Evolutionary conservation across 352 stramenopile genomes (phyloP).

Genomic region (Phytophthora rubi): DNA sequence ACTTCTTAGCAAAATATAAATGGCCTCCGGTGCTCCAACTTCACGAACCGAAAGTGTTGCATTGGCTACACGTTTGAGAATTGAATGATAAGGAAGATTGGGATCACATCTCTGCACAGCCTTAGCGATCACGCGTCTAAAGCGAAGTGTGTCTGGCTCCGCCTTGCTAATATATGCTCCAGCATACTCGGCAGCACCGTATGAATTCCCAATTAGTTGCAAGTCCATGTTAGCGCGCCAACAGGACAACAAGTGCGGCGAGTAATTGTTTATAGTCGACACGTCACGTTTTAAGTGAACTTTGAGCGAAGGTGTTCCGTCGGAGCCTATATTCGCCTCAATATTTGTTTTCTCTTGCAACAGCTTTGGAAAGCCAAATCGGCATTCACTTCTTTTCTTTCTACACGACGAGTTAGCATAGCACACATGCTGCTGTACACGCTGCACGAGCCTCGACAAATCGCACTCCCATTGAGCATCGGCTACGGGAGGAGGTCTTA

Average conservation of each 20-base stretch:
- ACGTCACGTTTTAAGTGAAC: constrained; percentile 7
- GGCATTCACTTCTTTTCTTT: constrained; percentile 1
- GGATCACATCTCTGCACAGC: constrained; percentile 9
- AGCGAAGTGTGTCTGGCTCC: too few species aligned
- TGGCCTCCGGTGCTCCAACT: background rate
- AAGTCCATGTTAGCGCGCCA: constrained; percentile 42
- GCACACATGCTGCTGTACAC: background rate
- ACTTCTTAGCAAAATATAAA: constrained; percentile 6
- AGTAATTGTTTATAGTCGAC: constrained; percentile 18
- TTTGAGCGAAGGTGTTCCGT: background rate
- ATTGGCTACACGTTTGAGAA: constrained; percentile 3
- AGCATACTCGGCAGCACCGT: too few species aligned
- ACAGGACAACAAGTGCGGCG: background rate
- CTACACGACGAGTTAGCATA: constrained; percentile 8
- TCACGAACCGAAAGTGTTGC: background rate
- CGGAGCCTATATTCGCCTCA: background rate
- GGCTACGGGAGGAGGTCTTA: background rate
- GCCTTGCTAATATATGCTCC: too few species aligned
- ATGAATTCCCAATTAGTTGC: constrained; percentile 9
- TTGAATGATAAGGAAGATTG: constrained; percentile 2
- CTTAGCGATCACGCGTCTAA: too few species aligned
- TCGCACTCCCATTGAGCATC: background rate
- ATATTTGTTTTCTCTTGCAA: background rate
- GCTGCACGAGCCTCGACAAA: background rate
- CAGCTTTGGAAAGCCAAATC: constrained; percentile 19